Base-by-base conservation (phyloP, 805 yeast species). In the Spathaspora passalidarum region DNA sequence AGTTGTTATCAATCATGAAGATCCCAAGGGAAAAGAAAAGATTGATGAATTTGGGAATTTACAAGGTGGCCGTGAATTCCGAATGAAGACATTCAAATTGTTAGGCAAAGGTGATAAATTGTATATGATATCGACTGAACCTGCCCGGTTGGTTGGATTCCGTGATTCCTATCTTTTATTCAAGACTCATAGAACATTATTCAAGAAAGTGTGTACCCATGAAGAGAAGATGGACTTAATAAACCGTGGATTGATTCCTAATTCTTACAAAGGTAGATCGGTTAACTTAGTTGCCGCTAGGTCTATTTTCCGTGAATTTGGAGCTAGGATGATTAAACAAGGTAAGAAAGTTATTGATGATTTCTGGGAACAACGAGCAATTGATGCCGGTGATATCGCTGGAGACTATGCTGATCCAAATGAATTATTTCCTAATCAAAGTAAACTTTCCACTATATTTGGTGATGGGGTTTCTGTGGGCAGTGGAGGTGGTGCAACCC, bases 111-210 rank as follows among this genome's bases (percentile, higher is more conserved):
- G 96, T 7, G 79, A 81, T 17, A 75, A 83, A 52, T 73, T 83
- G 47, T 94, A 81, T 64, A 91, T 92, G 96, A 79, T 94, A 40
- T 84, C 96, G 2, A 91, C 98, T 0, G 99, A 94, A 60, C 96
- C 97, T 2, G 97, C 99, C 1, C 79, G 98, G 55, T 82, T 92
- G 57, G 89, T 92, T 50, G 98, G 97, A 3, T 88, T 90, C 68
- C 78, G 97, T 55, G 97, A 92, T 61, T 88, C 96, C 2, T 90
- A 92, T 58, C 72, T 90, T 44, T 73, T 92, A 49, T 90, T 92
- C 68, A 96, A 91, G 60, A 86, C 90, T 42, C 96, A 92, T 67
- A 78, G 82, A 42, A 73, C 80, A 42, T 71, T 94, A 43, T 84
- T 77, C 69, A 89, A 91, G 59, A 79, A 85, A 50, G 80, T 86